Conservation (phyloP, 768 basidiomycete species). For the Xerocomus brunneocitrinus region DNA sequence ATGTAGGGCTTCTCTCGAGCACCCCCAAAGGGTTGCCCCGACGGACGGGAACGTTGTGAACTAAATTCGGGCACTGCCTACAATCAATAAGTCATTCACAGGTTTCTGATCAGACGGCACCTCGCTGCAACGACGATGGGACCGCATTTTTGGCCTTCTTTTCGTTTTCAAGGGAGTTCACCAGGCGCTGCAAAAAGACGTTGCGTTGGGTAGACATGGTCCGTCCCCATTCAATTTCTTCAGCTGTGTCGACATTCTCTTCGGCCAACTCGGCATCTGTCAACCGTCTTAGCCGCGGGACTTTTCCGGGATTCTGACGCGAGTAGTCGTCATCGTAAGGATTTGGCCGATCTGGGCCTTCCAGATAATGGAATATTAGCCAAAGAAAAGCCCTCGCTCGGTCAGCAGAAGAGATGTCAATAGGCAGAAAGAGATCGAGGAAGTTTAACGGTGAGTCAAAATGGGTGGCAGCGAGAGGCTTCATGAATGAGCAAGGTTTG, state of each 20-base stretch:
- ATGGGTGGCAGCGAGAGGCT: slow-evolving; percentile 63
- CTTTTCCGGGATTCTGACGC: slow-evolving; percentile 52
- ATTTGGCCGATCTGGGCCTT: slow-evolving; percentile 58
- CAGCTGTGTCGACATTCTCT: slow-evolving; percentile 76
- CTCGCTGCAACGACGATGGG: slow-evolving; percentile 30
- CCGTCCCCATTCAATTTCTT: slow-evolving; percentile 75
- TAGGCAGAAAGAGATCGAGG: slow-evolving; percentile 80
- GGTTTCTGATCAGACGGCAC: slow-evolving; percentile 6
- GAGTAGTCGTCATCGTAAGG: slow-evolving; percentile 73
- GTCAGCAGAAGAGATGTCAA: slow-evolving; percentile 62
- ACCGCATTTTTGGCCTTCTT: slow-evolving; percentile 41
- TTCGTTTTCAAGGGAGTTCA: slow-evolving; percentile 50
- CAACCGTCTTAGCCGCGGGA: slow-evolving; percentile 55
- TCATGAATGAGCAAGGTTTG: slow-evolving; percentile 6
- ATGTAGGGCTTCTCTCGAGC: slow-evolving; percentile 32
- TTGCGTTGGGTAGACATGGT: slow-evolving; percentile 71
- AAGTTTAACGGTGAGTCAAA: slow-evolving; percentile 75
- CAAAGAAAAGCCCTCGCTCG: slow-evolving; percentile 80
- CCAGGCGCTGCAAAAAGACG: slow-evolving; percentile 64
- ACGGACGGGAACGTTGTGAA: slow-evolving; percentile 24
- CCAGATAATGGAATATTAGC: slow-evolving; percentile 80
- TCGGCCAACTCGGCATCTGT: slow-evolving; percentile 47
- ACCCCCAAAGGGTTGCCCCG: slow-evolving; percentile 22
- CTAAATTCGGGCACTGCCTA: slow-evolving; percentile 20
- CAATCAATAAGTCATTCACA: slow-evolving; percentile 9